A percentile compares a stretch with the other conserved stretches of the same genome.
These are phyloP conservation scores for Jimgerdemannia lactiflua DNA, from an alignment of 192 early-diverging fungal species.

Conservation along the genomic window DNA sequence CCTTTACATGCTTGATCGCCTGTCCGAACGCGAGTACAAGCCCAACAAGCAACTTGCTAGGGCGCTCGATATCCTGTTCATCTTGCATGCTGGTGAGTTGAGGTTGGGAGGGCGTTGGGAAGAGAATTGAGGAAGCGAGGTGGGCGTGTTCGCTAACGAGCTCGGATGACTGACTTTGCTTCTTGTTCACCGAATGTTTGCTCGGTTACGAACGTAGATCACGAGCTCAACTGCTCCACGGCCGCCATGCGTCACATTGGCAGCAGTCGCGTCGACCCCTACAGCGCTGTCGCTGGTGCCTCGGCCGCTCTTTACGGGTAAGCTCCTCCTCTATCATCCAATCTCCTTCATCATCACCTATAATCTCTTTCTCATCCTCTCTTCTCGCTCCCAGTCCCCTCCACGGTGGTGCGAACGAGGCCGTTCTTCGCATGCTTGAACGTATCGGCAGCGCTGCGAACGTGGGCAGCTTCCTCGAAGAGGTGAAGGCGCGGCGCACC, in stretches of 20 bases:
- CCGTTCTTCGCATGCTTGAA: constrained; percentile 63
- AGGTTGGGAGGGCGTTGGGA: background rate
- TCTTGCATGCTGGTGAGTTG: constrained; percentile 62
- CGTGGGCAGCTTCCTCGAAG: constrained; percentile 54
- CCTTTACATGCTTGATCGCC: constrained; percentile 65
- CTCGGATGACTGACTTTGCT: too few species aligned
- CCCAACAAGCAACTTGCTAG: constrained; percentile 55
- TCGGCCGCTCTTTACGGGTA: constrained; percentile 59
- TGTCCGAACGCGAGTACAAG: constrained; percentile 55
- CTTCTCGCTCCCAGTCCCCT: constrained; percentile 34
- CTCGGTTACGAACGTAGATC: constrained; percentile 8
- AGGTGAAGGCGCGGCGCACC: constrained; percentile 57
- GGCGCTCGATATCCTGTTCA: constrained; percentile 69
- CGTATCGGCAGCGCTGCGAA: constrained; percentile 57
- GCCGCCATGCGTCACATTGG: constrained; percentile 70
- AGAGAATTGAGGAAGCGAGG: background rate
- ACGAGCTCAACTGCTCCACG: constrained; percentile 39
- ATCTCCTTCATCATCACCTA: background rate
- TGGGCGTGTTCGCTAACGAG: background rate
- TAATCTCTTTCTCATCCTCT: background rate
- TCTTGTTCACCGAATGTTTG: too few species aligned
- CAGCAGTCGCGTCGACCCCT: constrained; percentile 57
- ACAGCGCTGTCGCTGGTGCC: constrained; percentile 56
- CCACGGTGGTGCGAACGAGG: constrained; percentile 66
- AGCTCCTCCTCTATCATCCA: background rate